Evolutionary conservation across 768 basidiomycete species (phyloP).

Genomic region (Pholiota molesta): DNA sequence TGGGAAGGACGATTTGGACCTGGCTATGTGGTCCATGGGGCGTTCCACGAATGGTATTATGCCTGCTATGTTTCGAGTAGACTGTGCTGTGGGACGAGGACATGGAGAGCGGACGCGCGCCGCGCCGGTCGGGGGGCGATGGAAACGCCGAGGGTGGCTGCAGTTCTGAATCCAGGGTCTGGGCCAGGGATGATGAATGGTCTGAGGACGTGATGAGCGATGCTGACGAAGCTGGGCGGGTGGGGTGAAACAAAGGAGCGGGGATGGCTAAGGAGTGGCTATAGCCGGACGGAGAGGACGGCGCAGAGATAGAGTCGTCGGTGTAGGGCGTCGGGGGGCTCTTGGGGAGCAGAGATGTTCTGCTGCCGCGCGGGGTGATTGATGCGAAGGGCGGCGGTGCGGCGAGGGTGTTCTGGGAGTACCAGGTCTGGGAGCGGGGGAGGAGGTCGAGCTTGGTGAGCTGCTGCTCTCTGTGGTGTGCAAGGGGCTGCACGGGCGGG

Average conservation of each 20-base stretch:
- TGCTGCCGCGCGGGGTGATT: neutral
- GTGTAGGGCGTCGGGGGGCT: neutral
- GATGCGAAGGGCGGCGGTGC: no score
- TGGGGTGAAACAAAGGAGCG: slow-evolving; percentile 22
- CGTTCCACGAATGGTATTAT: slow-evolving; percentile 50
- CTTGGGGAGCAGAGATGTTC: neutral
- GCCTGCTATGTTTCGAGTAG: slow-evolving; percentile 31
- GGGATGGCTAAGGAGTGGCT: neutral
- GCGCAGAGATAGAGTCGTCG: neutral
- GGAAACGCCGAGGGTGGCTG: slow-evolving; percentile 17
- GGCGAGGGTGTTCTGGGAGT: slow-evolving; percentile 11
- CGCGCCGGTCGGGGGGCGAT: slow-evolving; percentile 25
- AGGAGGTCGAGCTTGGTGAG: slow-evolving; percentile 41
- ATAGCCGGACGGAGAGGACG: neutral
- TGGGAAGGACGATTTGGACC: slow-evolving; percentile 69
- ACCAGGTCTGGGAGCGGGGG: slow-evolving; percentile 25
- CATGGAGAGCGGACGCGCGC: slow-evolving; percentile 41
- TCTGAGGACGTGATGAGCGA: slow-evolving; percentile 26
- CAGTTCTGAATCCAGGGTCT: slow-evolving; percentile 7
- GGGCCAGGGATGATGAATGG: slow-evolving; percentile 7
- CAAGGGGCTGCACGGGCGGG: slow-evolving; percentile 67
- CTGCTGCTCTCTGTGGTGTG: slow-evolving; percentile 59
- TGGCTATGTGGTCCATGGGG: slow-evolving; percentile 65
- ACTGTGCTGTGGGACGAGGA: slow-evolving; percentile 37
- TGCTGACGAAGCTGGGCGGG: slow-evolving; percentile 31